Evolutionary conservation across 176 grass and related monocot genomes (phyloP), one percentile per base, ranked within the genome.

Genomic region (Dendrocalamus sinicus): DNA sequence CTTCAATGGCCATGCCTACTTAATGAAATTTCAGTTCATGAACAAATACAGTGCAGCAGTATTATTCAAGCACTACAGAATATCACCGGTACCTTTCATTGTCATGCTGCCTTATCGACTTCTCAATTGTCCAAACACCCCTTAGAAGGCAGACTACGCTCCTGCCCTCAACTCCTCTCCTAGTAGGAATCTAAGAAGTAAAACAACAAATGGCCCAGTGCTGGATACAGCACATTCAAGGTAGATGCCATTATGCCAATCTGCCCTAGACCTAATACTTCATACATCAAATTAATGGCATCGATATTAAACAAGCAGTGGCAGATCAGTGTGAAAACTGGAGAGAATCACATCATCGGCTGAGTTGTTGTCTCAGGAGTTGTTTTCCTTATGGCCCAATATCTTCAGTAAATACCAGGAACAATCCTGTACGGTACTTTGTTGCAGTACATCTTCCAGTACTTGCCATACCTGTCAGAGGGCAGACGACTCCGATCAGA

Each of bases 361-460:
- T 43, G 51, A 62, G 74, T 30, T 67, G 8, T 50, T 58, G 11
- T 26, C 72, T 53, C 17, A 6, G 30, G 19, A 75, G 4, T 75
- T 4, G 84, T 20, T 61, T 30, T 65, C 24, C 35, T 26, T 23
- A 76, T 23, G 14, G 40, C 48, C 50, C 20, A 76, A 72, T 58
- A 82, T 60, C 13, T 62, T 96, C 84, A 99, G 77, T 96, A 92
- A 79, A 99, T 99, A 84, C 92, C 97, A 86, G 96, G 96, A 67
- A 99, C 71, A 69, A 99, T 79, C 71, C 96, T 91, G 82, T 91
- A 94, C 6, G 82, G 90, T 37, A 96, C 96, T 88, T 83, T 99
- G 83, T 88, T 88, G 70, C 96, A 94, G 86, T 99, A 99, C 82
- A 74, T 86, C 75, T 96, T 99, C 96, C 94, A 99, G 85, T 90